A percentile compares a stretch with the other conserved stretches of the same genome.
Conservation (phyloP, 2,329 filamentous ascomycete genomes). For the Thelonectria rubi region DNA sequence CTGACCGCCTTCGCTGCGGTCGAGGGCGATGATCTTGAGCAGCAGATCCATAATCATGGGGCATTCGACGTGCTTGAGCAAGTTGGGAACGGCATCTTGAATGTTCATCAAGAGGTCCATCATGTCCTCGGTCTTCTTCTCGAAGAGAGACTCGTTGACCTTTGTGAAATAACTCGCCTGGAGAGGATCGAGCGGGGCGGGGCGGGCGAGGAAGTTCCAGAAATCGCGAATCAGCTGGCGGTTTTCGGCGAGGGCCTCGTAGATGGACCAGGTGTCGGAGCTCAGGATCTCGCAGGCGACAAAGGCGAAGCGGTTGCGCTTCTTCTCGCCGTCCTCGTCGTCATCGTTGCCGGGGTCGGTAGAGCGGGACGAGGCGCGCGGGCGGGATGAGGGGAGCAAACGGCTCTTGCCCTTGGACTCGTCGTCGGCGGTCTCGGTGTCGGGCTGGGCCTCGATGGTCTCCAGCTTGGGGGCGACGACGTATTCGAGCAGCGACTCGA, state of each 20-base stretch:
- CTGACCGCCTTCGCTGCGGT: slow-evolving; percentile 89
- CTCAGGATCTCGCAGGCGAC: slow-evolving; percentile 93
- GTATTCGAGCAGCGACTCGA: slow-evolving; percentile 88
- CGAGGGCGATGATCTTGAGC: slow-evolving; percentile 95
- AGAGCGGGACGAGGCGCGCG: slow-evolving; percentile 62
- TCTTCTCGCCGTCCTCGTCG: slow-evolving; percentile 85
- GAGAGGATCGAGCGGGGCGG: slow-evolving; percentile 87
- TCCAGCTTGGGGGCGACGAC: slow-evolving; percentile 82
- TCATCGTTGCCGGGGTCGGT: slow-evolving; percentile 59
- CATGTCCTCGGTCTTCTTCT: slow-evolving; percentile 99
- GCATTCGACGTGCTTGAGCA: slow-evolving; percentile 94
- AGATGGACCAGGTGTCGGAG: slow-evolving; percentile 96
- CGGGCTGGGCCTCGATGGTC: slow-evolving; percentile 58
- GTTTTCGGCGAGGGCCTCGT: slow-evolving; percentile 90
- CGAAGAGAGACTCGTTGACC: slow-evolving; percentile 96
- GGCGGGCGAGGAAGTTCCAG: slow-evolving; percentile 87
- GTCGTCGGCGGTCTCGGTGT: slow-evolving; percentile 59
- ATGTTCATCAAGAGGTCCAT: slow-evolving; percentile 86
- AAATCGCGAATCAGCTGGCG: slow-evolving; percentile 81
- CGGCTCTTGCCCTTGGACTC: slow-evolving; percentile 58
- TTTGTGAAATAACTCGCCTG: slow-evolving; percentile 99
- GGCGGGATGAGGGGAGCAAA: slow-evolving; percentile 59
- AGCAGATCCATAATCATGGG: slow-evolving; percentile 98
- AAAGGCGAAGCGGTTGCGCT: slow-evolving; percentile 92
- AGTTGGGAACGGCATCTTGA: slow-evolving; percentile 81